phyloP scores from a whole-genome alignment of 1,284 basidiomycete species.

The Melampsora larici-populina region DNA sequence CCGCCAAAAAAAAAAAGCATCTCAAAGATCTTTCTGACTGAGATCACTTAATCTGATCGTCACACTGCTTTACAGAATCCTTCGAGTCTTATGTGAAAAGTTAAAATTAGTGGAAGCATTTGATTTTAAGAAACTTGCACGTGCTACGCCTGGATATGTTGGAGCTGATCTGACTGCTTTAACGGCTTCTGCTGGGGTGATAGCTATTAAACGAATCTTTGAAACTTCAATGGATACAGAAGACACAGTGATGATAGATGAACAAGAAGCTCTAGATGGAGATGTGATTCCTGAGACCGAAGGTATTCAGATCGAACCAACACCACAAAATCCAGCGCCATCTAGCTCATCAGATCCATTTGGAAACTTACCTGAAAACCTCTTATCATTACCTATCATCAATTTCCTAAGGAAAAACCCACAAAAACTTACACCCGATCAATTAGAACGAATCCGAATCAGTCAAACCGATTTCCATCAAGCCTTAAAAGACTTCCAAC shows the following conservation, averaged over 20 bases:
- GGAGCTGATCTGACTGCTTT: constrained; percentile 89
- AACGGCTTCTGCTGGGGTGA: constrained; percentile 88
- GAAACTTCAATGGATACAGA: constrained; percentile 53
- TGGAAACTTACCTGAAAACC: constrained; percentile 53
- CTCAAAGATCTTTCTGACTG: not conserved
- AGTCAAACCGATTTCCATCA: constrained; percentile 71
- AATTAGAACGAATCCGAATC: constrained; percentile 76
- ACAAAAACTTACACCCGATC: constrained; percentile 67
- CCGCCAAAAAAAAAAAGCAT: not conserved
- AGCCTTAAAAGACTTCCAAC: constrained; percentile 82
- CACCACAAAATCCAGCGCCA: constrained; percentile 51
- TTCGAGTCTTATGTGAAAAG: constrained; percentile 72
- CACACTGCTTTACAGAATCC: constrained; percentile 62
- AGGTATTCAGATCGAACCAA: constrained; percentile 32
- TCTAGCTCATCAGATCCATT: constrained; percentile 55
- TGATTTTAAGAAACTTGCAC: constrained; percentile 75
- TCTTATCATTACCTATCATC: constrained; percentile 70
- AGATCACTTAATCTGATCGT: not conserved
- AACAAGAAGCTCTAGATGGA: not conserved
- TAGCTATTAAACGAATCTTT: constrained; percentile 95
- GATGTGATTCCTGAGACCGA: constrained; percentile 24
- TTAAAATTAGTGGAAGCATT: constrained; percentile 75
- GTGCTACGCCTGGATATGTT: constrained; percentile 92
- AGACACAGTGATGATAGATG: constrained; percentile 35
- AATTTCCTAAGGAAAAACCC: constrained; percentile 84